These are phyloP conservation scores for Deinandra increscens DNA, from an alignment of 129 eudicot genomes.

Conservation along the genomic window DNA sequence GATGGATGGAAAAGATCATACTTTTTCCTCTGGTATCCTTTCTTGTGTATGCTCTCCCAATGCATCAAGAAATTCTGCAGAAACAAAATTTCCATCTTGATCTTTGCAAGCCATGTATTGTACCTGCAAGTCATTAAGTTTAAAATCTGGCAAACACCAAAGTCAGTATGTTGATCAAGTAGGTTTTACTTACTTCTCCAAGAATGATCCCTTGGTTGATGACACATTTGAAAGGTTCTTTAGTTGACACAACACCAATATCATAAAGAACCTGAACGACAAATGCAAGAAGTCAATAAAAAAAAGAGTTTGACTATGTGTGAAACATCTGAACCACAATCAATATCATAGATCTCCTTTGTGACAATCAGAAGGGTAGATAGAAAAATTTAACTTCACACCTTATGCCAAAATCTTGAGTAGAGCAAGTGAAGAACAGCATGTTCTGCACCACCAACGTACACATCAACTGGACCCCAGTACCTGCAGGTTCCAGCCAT, in stretches of 20 bases:
- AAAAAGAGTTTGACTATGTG: constrained; percentile 9
- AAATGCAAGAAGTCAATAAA: constrained; percentile 14
- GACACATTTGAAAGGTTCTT: constrained; percentile 95
- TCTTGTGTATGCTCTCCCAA: constrained; percentile 58
- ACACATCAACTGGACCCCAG: constrained; percentile 96
- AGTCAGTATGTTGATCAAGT: background rate
- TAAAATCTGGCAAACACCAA: background rate
- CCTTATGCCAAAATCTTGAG: constrained; percentile 99
- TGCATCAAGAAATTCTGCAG: constrained; percentile 63
- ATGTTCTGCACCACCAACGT: constrained; percentile 99
- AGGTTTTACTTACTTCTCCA: constrained; percentile 82
- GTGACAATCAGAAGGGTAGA: background rate
- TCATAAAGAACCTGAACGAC: constrained; percentile 85
- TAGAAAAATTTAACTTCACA: constrained; percentile 22
- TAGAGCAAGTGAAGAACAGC: constrained; percentile 99
- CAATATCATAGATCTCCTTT: background rate
- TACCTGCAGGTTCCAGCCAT: constrained; percentile 45
- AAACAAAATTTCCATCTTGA: constrained; percentile 65
- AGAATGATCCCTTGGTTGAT: constrained; percentile 98
- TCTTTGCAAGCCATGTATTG: constrained; percentile 85
- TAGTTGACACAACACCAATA: constrained; percentile 88
- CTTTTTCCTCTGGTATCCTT: constrained; percentile 73
- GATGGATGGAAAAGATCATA: constrained; percentile 23
- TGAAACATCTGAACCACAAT: constrained; percentile 12
- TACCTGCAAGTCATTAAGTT: constrained; percentile 54